Conservation (phyloP, 2,329 filamentous ascomycete genomes). For the Penicillium italicum region DNA sequence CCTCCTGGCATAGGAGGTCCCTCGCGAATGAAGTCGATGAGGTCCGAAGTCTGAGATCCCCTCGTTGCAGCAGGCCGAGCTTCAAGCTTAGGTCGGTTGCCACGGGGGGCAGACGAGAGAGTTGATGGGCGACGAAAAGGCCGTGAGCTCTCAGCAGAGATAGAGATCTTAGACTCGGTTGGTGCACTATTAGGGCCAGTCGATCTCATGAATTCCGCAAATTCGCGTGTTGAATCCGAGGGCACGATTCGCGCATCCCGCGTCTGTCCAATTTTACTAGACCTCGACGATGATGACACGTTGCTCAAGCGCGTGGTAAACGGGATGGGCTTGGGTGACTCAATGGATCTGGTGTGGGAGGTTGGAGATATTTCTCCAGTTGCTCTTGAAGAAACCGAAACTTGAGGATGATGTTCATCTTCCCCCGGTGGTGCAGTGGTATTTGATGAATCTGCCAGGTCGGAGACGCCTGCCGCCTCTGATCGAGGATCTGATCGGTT, state of each 20-base stretch:
- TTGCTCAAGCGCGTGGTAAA: constrained; percentile 18
- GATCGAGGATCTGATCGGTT: constrained; percentile 32
- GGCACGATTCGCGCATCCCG: constrained; percentile 67
- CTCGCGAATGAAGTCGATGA: constrained; percentile 93
- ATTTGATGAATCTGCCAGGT: constrained; percentile 39
- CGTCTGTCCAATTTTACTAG: constrained; percentile 44
- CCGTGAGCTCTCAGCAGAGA: constrained; percentile 2
- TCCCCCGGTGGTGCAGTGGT: constrained; percentile 35
- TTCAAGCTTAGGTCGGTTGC: constrained; percentile 53
- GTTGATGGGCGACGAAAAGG: constrained; percentile 15
- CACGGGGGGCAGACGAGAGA: constrained; percentile 18
- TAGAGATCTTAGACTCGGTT: neutral
- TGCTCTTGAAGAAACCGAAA: constrained; percentile 22
- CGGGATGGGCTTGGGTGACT: constrained; percentile 26
- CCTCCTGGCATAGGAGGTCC: constrained; percentile 65
- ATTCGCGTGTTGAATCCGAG: constrained; percentile 70
- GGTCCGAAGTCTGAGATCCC: constrained; percentile 69
- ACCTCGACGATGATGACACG: constrained; percentile 20
- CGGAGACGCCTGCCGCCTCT: constrained; percentile 36
- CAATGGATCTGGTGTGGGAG: constrained; percentile 22
- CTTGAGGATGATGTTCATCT: constrained; percentile 17
- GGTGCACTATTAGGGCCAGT: constrained; percentile 59
- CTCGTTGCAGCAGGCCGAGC: constrained; percentile 67
- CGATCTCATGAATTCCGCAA: constrained; percentile 84
- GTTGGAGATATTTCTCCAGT: constrained; percentile 15